Evolutionary conservation across 2,329 filamentous ascomycete genomes (phyloP), one percentile per base, ranked within the genome.

Genomic region (Fusarium marasasianum): DNA sequence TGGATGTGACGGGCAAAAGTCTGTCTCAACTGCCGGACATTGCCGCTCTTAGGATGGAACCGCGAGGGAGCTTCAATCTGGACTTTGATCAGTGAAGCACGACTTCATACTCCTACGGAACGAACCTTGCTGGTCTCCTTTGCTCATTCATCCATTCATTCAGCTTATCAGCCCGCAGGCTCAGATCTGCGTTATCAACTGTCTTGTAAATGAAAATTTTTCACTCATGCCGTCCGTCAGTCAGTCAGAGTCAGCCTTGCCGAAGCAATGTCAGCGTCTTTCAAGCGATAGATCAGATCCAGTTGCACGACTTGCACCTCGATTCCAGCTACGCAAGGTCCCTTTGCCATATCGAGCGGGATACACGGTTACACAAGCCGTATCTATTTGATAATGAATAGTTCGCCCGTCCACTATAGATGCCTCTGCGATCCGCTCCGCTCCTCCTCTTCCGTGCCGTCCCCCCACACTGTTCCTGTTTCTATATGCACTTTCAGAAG

Each of bases 401-500:
- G 71, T 74, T 74, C 67, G 72, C 72, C 67, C 37, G 45, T 51
- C 40, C 55, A 31, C 37, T 37, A 55, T 22, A 22, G 29, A 24
- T 26, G 55, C 61, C 35, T 72, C 26, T 53, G 63, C 66, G 60
- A 71, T 59, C 66, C 66, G 70, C 56, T 73, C 70, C 66, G 56
- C 71, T 62, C 51, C 64, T 48, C 65, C 48, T 70, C 29, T 48
- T 51, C 44, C 40, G 44, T 59, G 26, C 48, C 48, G 24, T 40
- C 22, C 53, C 56, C 54, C 61, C 71, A 55, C 62, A 59, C 44
- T 45, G 71, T 71, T 74, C 71, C 71, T 72, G 50, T 63, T 37
- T 45, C 48, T 47, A 38, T 51, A 43, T 72, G 20, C 56, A 68
- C 29, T 58, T 53, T 71, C 35, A 58, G 40, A 17, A 63, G 66